Evolutionary conservation across 768 basidiomycete species (phyloP).

Genomic region (Leccinum imitatum): DNA sequence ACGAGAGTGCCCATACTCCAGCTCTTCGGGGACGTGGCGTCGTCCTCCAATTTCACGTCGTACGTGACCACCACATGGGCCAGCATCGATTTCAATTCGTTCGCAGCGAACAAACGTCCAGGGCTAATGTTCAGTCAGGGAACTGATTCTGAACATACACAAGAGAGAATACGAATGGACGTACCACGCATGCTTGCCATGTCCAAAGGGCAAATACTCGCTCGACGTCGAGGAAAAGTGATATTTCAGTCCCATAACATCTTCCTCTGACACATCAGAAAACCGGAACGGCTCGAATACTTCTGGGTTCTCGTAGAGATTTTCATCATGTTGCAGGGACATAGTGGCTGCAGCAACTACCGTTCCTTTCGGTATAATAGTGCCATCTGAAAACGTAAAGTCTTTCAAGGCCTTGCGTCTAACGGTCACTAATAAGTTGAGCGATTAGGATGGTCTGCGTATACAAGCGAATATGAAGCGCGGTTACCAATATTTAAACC

Average conservation of each 20-base stretch:
- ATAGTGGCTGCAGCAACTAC: background rate
- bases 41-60: slow-evolving; percentile 17
- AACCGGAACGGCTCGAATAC: background rate
- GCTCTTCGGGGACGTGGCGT: background rate
- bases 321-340: background rate
- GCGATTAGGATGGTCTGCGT: background rate
- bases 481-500: background rate
- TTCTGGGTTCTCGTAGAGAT: background rate
- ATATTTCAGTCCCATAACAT: background rate
- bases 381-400: slow-evolving; percentile 1
- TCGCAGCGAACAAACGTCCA: slow-evolving; percentile 43
- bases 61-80: slow-evolving; percentile 41
- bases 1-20: background rate
- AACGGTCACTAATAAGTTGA: background rate
- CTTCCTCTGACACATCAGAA: background rate
- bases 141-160: background rate
- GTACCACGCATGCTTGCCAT: background rate
- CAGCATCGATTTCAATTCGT: slow-evolving; percentile 45
- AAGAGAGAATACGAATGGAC: background rate
- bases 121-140: background rate
- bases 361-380: background rate
- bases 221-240: background rate
- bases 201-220: background rate
- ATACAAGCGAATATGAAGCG: background rate
- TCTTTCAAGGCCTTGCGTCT: background rate